These are phyloP conservation scores for Pestalotiopsis sp. DNA, from an alignment of 2,329 filamentous ascomycete species.

Conservation along the genomic window DNA sequence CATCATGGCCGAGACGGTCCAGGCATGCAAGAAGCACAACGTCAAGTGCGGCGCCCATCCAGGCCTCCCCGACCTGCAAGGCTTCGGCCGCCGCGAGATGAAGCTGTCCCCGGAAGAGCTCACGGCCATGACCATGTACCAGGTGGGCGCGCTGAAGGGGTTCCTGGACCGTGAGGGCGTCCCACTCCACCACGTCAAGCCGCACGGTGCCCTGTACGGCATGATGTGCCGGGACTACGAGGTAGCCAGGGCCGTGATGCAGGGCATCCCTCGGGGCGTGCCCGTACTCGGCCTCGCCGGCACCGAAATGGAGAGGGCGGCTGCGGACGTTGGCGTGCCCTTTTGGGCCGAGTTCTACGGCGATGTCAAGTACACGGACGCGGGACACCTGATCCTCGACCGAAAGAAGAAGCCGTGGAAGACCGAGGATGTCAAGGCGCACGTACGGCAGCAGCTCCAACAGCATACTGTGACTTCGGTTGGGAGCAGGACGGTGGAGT, in stretches of 20 bases:
- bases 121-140: constrained; percentile 7
- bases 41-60: constrained; percentile 12
- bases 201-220: constrained; percentile 28
- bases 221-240: constrained; percentile 30
- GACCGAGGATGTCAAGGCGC: constrained; percentile 39
- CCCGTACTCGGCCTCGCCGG: constrained; percentile 29
- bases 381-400: constrained; percentile 34
- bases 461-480: constrained; percentile 40
- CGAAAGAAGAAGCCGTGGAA: constrained; percentile 58
- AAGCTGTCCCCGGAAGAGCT: constrained; percentile 9
- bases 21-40: constrained; percentile 2
- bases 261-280: constrained; percentile 24
- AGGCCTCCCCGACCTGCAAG: constrained; percentile 5
- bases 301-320: constrained; percentile 27
- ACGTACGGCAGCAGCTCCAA: constrained; percentile 43
- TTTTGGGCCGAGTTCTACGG: constrained; percentile 31
- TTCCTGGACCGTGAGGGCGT: constrained; percentile 3
- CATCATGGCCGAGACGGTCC: constrained; percentile 48
- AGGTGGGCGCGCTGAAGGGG: constrained; percentile 2
- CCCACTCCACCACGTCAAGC: constrained; percentile 5
- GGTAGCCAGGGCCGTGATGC: constrained; percentile 28
- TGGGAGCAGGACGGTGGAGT: constrained; percentile 37
- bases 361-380: constrained; percentile 28
- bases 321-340: constrained; percentile 23
- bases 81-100: constrained; percentile 11